Evolutionary conservation across 2,329 filamentous ascomycete genomes (phyloP), one percentile per base, ranked within the genome.

Genomic region (Hysterium pulicare): DNA sequence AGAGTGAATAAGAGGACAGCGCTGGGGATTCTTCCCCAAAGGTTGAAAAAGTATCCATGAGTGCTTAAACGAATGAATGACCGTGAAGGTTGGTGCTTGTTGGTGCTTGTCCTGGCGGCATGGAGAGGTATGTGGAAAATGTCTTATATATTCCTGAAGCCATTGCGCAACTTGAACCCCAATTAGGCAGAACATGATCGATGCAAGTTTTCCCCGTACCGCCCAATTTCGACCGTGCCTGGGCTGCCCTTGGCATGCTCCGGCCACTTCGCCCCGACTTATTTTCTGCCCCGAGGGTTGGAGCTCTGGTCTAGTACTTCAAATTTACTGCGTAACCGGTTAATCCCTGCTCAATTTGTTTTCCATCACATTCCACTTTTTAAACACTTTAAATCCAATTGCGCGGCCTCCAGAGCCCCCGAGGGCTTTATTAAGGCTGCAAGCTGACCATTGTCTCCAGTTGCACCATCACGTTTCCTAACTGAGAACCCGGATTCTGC

Each of bases 301-400:
- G 47, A 40, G 43, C 42, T 55, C 44, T 51, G 51, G 56, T 54
- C 58, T 53, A 58, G 53, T 52, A 61, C 58, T 60, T 59, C 55
- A 49, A 62, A 61, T 61, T 60, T 61, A 61, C 49, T 57, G 50
- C 43, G 47, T 45, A 44, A 51, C 61, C 58, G 57, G 53, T 57
- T 61, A 40, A 62, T 50, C 61, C 61, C 54, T 62, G 61, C 47
- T 39, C 52, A 64, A 62, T 64, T 49, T 64, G 53, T 56, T 55
- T 51, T 44, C 48, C 52, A 51, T 53, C 50, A 57, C 46, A 48
- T 46, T 55, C 49, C 47, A 47, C 51, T 56, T 54, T 50, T 42
- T n/a, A n/a, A 49, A 55, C 48, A 44, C 46, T 45, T 55, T 57
- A 41, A 40, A 49, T 46, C 47, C 51, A 55, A 47, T 58, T 49